Evolutionary conservation across 371 early-diverging fungal species (phyloP).

Genomic region (Mucor sp.): DNA sequence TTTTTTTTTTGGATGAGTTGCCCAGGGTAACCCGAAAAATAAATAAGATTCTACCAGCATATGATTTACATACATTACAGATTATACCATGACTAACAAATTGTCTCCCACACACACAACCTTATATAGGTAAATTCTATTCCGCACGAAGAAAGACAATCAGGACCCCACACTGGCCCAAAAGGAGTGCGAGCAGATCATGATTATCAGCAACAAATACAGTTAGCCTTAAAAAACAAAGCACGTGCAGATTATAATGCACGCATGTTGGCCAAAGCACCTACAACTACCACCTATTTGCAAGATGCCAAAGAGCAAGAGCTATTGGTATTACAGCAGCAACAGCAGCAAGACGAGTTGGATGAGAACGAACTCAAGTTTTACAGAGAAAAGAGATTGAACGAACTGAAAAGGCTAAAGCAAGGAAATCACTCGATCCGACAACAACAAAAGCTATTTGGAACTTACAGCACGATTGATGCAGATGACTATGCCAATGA

Average conservation of each 20-base stretch:
- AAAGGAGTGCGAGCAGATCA: constrained; percentile 64
- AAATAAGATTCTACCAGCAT: neutral
- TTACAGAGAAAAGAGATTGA: constrained; percentile 42
- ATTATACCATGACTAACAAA: neutral
- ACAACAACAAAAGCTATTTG: constrained; percentile 45
- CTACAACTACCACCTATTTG: constrained; percentile 47
- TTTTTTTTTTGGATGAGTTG: neutral
- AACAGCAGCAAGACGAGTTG: constrained; percentile 26
- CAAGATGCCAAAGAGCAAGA: constrained; percentile 39
- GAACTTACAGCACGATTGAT: constrained; percentile 36
- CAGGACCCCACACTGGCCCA: constrained; percentile 59
- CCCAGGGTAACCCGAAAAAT: neutral
- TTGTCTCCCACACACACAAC: constrained; percentile 3
- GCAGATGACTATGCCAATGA: constrained; percentile 45
- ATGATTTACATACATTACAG: neutral
- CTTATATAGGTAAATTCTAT: constrained; percentile 8
- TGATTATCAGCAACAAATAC: constrained; percentile 37
- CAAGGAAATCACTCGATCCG: constrained; percentile 23
- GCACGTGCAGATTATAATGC: constrained; percentile 41
- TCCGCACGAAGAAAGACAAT: constrained; percentile 6
- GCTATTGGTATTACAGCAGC: constrained; percentile 26
- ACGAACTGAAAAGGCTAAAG: constrained; percentile 32
- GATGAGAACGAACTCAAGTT: constrained; percentile 38
- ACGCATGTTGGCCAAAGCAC: constrained; percentile 41
- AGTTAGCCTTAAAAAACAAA: constrained; percentile 23